A percentile compares a stretch with the other conserved stretches of the same genome.
phyloP scores from a whole-genome alignment of 2,329 filamentous ascomycete genomes.

The Alternaria viburni region DNA sequence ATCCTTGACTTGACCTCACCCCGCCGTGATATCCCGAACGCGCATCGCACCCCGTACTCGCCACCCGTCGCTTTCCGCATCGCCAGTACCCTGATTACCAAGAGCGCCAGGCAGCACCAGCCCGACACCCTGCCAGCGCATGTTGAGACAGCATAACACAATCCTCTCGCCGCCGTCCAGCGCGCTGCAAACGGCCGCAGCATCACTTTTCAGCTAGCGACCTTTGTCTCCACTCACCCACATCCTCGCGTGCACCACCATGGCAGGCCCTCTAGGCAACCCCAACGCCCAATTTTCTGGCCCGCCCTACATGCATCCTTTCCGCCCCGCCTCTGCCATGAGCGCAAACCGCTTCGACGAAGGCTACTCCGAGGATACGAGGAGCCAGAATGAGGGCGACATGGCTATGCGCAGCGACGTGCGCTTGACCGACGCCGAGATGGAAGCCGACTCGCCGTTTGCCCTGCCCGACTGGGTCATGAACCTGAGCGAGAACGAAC shows the following conservation, averaged over 20 bases:
- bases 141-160: not conserved
- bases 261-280: conserved; percentile 41
- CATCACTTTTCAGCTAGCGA: not conserved
- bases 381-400: conserved; percentile 56
- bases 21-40: not conserved
- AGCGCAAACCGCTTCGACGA: conserved; percentile 68
- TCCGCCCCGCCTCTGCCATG: conserved; percentile 46
- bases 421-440: conserved; percentile 43
- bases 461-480: conserved; percentile 63
- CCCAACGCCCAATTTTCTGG: conserved; percentile 34
- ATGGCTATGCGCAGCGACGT: conserved; percentile 47
- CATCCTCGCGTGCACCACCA: conserved; percentile 22
- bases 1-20: not conserved
- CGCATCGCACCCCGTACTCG: not conserved
- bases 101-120: conserved; percentile 21
- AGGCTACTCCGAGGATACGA: conserved; percentile 81
- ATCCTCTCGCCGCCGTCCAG: conserved; percentile 1
- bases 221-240: conserved; percentile 4
- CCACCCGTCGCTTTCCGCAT: not conserved
- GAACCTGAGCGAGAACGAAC: conserved; percentile 59
- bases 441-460: conserved; percentile 37
- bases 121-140: conserved; percentile 3
- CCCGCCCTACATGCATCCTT: conserved; percentile 45
- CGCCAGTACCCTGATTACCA: not conserved
- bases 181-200: not conserved